These are phyloP conservation scores for Globisporangium megalacanthum DNA, from an alignment of 352 stramenopile species.

Conservation along the genomic window DNA sequence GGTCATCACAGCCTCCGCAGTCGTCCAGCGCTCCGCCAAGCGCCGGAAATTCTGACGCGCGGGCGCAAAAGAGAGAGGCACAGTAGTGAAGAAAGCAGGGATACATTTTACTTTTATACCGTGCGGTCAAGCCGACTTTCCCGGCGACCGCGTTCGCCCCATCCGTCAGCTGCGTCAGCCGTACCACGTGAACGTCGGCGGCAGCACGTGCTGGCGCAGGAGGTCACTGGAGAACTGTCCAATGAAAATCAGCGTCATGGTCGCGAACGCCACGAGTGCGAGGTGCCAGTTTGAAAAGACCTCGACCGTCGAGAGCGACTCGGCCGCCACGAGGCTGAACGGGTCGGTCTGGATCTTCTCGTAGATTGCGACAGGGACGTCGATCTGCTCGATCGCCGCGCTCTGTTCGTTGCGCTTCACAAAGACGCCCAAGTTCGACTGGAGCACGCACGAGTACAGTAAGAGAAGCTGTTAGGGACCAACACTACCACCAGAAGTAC, in stretches of 20 bases:
- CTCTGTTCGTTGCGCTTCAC: constrained; percentile 53
- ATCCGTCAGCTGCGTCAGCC: no score
- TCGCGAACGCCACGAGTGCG: constrained; percentile 61
- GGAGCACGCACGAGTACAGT: no score
- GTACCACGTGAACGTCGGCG: constrained; percentile 52
- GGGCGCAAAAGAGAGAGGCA: no score
- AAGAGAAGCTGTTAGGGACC: not conserved
- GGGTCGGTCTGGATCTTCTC: constrained; percentile 80
- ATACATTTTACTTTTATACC: no score
- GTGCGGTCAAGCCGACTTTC: no score
- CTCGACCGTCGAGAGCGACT: constrained; percentile 77
- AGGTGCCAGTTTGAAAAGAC: constrained; percentile 83
- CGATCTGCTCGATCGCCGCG: constrained; percentile 44
- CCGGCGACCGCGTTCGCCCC: no score
- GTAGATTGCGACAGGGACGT: constrained; percentile 67
- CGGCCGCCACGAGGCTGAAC: constrained; percentile 83
- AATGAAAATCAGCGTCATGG: constrained; percentile 84
- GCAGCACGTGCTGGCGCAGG: constrained; percentile 54
- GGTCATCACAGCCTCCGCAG: constrained; percentile 44
- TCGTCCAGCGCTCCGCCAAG: constrained; percentile 59
- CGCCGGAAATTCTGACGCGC: constrained; percentile 42
- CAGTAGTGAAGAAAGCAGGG: no score
- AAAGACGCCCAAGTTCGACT: constrained; percentile 52
- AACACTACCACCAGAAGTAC: not conserved
- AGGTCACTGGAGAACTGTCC: constrained; percentile 74